Base-by-base conservation (phyloP, 2,329 filamentous ascomycete genomes). In the Sclerotinia nivalis region DNA sequence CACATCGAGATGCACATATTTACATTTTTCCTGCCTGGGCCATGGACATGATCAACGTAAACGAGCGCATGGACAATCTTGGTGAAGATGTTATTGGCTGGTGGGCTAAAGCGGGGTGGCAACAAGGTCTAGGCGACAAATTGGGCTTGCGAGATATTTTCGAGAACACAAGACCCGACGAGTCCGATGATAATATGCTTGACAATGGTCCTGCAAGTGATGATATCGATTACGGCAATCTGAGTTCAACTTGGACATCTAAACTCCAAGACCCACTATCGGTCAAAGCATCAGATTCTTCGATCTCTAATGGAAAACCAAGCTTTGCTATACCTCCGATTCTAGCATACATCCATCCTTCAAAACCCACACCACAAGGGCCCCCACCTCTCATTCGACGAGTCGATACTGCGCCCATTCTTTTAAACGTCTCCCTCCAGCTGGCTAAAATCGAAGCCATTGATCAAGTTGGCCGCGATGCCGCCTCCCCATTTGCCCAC, bases 41-140 rank as follows among this genome's bases (percentile, higher is more conserved):
- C 12, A 87, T 97, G 76, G 90, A 96, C 68, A 91, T 97, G 79
- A 88, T 96, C 55, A 87, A 88, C 70, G 84, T 86, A 72, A 96
- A 97, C 76, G 90, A 94, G 43, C 89, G 87, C 15, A 88, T 99
- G 72, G 92, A 97, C 76, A 96, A 90, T 69, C 89, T 99, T 61
- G 92, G 91, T 45, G 95, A 98, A 79, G 95, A 98, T 77, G 88
- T 97, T 8, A 84, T 98, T 22, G 93, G 94, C 9, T 97, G 93
- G 91, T 97, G 94, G 93, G 93, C 94, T 47, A 98, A 98, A 79
- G 89, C 95, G 0, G 89, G 89, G 68, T 99, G 96, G 96, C 94
- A 98, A 80, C 84, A 87, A 4, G 92, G 93, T 0, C 83, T 97
- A 4, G 88, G 87, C 0, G 88, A 91, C 66, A 97, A 97, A 80